These are phyloP conservation scores for Neonectria magnoliae DNA, from an alignment of 2,329 filamentous ascomycete species.

Conservation along the genomic window DNA sequence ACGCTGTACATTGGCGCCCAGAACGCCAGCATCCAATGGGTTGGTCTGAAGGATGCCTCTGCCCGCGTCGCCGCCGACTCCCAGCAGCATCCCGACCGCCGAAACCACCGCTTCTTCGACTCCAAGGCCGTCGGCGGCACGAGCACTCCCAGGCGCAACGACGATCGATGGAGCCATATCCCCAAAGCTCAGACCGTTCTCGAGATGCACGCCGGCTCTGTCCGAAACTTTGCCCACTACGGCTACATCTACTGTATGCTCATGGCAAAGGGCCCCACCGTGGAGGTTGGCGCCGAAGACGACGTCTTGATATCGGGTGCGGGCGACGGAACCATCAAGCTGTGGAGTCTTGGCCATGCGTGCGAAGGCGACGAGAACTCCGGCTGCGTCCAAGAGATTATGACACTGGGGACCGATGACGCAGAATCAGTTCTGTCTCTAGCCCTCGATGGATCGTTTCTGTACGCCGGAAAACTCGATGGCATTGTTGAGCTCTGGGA, in stretches of 20 bases:
- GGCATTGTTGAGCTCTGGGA: conserved; percentile 97
- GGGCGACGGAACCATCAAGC: conserved; percentile 91
- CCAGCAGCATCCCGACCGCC: conserved; percentile 76
- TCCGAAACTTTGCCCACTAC: conserved; percentile 90
- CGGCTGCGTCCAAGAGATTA: conserved; percentile 74
- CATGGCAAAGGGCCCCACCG: conserved; percentile 74
- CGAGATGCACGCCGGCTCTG: conserved; percentile 83
- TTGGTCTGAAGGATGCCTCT: conserved; percentile 73
- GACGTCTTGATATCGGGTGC: conserved; percentile 91
- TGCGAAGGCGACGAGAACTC: conserved; percentile 56
- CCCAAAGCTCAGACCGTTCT: conserved; percentile 68
- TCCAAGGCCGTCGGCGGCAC: conserved; percentile 86
- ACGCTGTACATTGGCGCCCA: conserved; percentile 93
- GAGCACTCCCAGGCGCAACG: conserved; percentile 76
- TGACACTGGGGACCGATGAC: conserved; percentile 69
- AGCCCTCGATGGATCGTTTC: conserved; percentile 86
- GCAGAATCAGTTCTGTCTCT: conserved; percentile 78
- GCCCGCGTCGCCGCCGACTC: conserved; percentile 69
- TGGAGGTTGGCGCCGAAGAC: conserved; percentile 74
- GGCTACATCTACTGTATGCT: conserved; percentile 98
- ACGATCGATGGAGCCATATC: conserved; percentile 65
- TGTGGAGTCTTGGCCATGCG: conserved; percentile 77
- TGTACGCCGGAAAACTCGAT: conserved; percentile 89
- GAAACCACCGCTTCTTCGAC: conserved; percentile 92
- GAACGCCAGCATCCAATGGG: conserved; percentile 96